Evolutionary conservation across 306 rosid species (phyloP).

Genomic region (Fragaria nilgerrensis): DNA sequence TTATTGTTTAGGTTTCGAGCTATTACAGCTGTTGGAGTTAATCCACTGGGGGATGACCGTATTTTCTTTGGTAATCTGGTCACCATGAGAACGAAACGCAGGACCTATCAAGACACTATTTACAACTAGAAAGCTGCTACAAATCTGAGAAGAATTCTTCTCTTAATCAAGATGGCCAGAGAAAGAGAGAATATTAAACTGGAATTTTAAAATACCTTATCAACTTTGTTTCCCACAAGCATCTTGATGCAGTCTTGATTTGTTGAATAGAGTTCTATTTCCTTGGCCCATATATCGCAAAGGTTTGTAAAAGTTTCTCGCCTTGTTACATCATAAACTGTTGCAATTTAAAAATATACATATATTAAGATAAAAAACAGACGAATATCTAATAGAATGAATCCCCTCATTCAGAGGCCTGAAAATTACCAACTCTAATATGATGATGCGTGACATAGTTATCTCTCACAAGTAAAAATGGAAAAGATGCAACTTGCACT

Average conservation of each 20-base stretch:
- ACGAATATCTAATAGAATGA: not conserved
- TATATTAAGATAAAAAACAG: not conserved
- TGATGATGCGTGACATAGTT: not conserved
- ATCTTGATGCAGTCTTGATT: conserved; percentile 96
- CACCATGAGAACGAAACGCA: not conserved
- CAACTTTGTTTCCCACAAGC: conserved; percentile 99
- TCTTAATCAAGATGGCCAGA: not conserved
- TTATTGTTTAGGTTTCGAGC: not conserved
- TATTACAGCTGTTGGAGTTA: not conserved
- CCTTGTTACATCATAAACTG: conserved; percentile 94
- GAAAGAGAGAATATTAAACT: not conserved
- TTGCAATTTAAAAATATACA: conserved; percentile 1
- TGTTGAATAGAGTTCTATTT: conserved; percentile 89
- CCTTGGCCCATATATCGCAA: conserved; percentile 93
- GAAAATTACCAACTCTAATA: not conserved
- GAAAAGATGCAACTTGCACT: not conserved
- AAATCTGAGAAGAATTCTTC: not conserved
- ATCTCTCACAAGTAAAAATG: not conserved
- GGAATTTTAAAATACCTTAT: conserved; percentile 57
- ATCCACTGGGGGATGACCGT: not conserved
- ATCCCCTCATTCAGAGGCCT: not conserved
- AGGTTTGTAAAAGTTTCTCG: conserved; percentile 91
- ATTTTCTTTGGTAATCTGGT: not conserved
- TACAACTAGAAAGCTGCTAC: not conserved
- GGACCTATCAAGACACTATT: not conserved